These are phyloP conservation scores for Avicennia marina DNA, from an alignment of 257 asterid genomes.

Conservation along the genomic window DNA sequence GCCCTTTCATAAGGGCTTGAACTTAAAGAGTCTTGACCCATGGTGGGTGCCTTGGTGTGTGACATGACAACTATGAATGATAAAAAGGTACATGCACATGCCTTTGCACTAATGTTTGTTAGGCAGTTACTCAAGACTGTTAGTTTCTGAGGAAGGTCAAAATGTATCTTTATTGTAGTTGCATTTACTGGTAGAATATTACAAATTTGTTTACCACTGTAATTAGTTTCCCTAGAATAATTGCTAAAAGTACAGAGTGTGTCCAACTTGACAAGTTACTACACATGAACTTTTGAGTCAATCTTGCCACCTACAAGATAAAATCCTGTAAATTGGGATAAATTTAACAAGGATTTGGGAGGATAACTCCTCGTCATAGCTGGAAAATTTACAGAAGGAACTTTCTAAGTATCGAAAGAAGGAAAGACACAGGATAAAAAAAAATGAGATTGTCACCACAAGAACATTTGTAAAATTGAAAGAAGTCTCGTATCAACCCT, in stretches of 20 bases:
- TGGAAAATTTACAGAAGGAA: background rate
- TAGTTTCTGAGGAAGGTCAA: background rate
- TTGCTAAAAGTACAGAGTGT: background rate
- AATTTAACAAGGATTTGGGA: background rate
- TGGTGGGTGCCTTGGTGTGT: background rate
- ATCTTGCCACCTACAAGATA: background rate
- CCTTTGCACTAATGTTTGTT: background rate
- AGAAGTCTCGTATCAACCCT: background rate
- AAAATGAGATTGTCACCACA: too few relatives aligned
- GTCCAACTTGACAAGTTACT: background rate
- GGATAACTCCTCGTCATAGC: background rate
- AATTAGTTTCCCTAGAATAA: background rate
- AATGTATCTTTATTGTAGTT: background rate
- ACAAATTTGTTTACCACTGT: background rate
- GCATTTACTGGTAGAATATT: background rate
- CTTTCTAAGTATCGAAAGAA: background rate
- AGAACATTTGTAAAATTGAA: too few relatives aligned
- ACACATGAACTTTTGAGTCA: background rate
- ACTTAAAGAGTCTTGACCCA: background rate
- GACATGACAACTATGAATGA: too few relatives aligned
- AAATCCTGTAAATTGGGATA: background rate
- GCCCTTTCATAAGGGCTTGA: too few relatives aligned
- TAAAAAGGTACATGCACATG: too few relatives aligned
- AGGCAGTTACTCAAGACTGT: background rate
- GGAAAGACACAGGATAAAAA: too few relatives aligned